Conservation (phyloP, 192 early-diverging fungal genomes). For the Rhizophagus clarus region DNA sequence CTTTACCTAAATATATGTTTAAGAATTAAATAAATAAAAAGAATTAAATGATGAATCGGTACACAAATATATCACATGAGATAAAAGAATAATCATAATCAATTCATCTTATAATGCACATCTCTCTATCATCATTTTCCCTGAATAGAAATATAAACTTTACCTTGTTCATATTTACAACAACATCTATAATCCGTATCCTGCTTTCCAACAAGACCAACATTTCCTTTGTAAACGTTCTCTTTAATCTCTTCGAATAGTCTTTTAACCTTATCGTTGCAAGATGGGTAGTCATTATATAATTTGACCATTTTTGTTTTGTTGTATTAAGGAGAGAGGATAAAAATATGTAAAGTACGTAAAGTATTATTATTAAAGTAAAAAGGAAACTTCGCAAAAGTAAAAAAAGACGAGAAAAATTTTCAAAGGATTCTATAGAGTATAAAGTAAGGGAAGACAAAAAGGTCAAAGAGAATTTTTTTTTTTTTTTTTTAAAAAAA, state of each 20-base stretch:
- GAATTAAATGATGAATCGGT: neutral
- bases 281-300: neutral
- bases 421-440: neutral
- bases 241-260: conserved; percentile 7
- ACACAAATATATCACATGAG: neutral
- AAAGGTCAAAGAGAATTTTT: neutral
- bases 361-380: neutral
- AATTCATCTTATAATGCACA: neutral
- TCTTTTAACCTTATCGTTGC: conserved; percentile 2
- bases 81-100: neutral
- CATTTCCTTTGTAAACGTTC: neutral
- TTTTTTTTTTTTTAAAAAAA: too few relatives aligned
- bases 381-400: neutral
- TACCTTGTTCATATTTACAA: conserved; percentile 14
- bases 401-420: neutral
- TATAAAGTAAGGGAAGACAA: neutral
- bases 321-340: neutral
- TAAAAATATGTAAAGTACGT: neutral
- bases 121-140: neutral
- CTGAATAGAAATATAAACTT: neutral
- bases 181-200: neutral
- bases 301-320: neutral
- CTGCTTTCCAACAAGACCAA: neutral
- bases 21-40: too few relatives aligned
- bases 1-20: neutral